Base-by-base conservation (phyloP, 2,329 filamentous ascomycete genomes). In the Ophiocordyceps camponoti-saundersi region DNA sequence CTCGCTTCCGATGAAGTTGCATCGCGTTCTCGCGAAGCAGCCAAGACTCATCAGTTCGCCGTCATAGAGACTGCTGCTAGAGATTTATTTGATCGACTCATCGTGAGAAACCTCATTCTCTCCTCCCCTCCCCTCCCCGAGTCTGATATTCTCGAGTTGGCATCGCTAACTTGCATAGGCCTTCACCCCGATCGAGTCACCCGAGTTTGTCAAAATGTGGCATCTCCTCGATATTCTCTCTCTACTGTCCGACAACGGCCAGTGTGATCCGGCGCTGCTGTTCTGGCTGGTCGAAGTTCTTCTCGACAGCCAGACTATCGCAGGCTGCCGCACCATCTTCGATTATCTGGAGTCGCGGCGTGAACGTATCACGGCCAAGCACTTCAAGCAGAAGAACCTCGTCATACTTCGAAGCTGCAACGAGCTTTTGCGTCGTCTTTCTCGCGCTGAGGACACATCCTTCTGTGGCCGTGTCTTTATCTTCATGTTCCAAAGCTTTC, bases 401-500 rank as follows among this genome's bases (percentile, higher is more conserved):
- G 80, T 94, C 48, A 92, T 96, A 53, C 68, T 98, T n/a, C 77
- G 92, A 57, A 85, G 84, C 50, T 98, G 92, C 65, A 98, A 96
- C 62, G 92, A 96, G 65, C 72, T 98, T 16, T 71, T 98, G n/a
- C 80, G 90, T 34, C 77, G 92, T 43, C 72, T 98, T 2, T 96
- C 92, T n/a, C 79, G 92, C 48, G 90, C 92, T 4, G 89, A 96
- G 61, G 92, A 98, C 62, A 93, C 92, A 0, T 88, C 93, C 1
- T 98, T 99, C 60, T 98, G 92, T 58, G 92, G 92, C 16, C 78
- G 92, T 39, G 92, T 99, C 23, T 96, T 96, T 63, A 95, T 98
- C 52, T 99, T 95, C 63, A 78, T 98, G 59, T 98, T 96, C 63
- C 92, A 98, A 62, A 94, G 88, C 61, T 96, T 98, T 57, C 92